Base-by-base conservation (phyloP, 371 early-diverging fungal genomes). In the Synchytrium microbalum region DNA sequence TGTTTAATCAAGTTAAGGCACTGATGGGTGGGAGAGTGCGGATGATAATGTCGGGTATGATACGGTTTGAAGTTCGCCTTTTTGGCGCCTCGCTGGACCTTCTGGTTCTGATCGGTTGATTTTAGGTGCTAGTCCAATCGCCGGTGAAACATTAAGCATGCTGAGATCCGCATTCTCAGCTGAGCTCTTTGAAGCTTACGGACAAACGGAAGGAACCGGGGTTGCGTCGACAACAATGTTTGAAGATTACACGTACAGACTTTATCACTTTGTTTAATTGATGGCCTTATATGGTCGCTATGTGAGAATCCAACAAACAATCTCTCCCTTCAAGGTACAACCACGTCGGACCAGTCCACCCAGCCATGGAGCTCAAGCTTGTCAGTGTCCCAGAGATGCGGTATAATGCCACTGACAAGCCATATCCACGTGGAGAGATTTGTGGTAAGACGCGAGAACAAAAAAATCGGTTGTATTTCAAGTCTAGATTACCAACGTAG, bases 51-150 rank as follows among this genome's bases (percentile, higher is more conserved):
- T 71, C 80, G 0, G 90, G 95, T n/a, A n/a, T n/a, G n/a, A n/a
- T n/a, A n/a, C n/a, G n/a, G n/a, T n/a, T n/a, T n/a, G n/a, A n/a
- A n/a, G n/a, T n/a, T n/a, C n/a, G n/a, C n/a, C n/a, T n/a, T n/a
- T n/a, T n/a, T n/a, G n/a, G n/a, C n/a, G n/a, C n/a, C n/a, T n/a
- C n/a, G n/a, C n/a, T n/a, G n/a, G n/a, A n/a, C n/a, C n/a, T n/a
- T n/a, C n/a, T n/a, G n/a, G n/a, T n/a, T n/a, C n/a, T n/a, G n/a
- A n/a, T n/a, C n/a, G n/a, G n/a, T n/a, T n/a, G n/a, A n/a, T n/a
- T n/a, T n/a, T n/a, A n/a, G n/a, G n/a, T 3, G 87, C 92, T 30
- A 99, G 99, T 27, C 98, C 99, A 2, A 85, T 99, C 32, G 81
- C 84, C 30, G 71, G 79, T 5, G 89, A 93, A 14, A 87, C 92